Evolutionary conservation across 768 basidiomycete species (phyloP).

Genomic region (Pisolithus tinctorius): DNA sequence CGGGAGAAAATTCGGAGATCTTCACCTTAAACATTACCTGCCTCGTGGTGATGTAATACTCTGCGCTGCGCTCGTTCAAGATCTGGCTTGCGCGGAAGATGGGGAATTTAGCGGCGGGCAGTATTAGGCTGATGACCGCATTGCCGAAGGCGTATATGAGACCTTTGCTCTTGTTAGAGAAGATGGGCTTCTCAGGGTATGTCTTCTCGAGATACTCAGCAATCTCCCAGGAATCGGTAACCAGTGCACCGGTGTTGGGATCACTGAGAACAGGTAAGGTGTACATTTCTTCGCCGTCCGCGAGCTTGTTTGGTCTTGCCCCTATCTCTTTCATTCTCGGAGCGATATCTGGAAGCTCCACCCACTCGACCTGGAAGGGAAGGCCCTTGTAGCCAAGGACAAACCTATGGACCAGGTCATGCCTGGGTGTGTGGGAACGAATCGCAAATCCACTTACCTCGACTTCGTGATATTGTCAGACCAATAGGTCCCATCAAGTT

Average conservation of each 20-base stretch:
- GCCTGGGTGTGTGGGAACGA: not conserved
- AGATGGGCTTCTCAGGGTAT: conserved; percentile 26
- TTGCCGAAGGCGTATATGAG: conserved; percentile 17
- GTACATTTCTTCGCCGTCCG: conserved; percentile 16
- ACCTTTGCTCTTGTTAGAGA: conserved; percentile 17
- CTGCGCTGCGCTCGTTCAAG: conserved; percentile 29
- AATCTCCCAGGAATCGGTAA: conserved; percentile 29
- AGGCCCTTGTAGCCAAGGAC: conserved; percentile 27
- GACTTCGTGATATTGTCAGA: conserved; percentile 34
- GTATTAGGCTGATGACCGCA: not conserved
- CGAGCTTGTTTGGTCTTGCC: conserved; percentile 11
- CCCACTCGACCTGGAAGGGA: conserved; percentile 27
- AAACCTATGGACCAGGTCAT: conserved; percentile 16
- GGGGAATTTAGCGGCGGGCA: conserved; percentile 7
- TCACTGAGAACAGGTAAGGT: conserved; percentile 31
- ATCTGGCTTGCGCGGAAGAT: conserved; percentile 18
- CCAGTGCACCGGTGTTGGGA: conserved; percentile 20
- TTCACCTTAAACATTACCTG: conserved; percentile 23
- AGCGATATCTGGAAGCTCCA: conserved; percentile 29
- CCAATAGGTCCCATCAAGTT: conserved; percentile 24
- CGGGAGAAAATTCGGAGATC: conserved; percentile 32
- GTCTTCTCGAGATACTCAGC: conserved; percentile 30
- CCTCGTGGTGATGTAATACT: conserved; percentile 34
- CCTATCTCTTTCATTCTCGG: conserved; percentile 20
- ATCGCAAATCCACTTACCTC: conserved; percentile 18